Base-by-base conservation (phyloP, 2,329 filamentous ascomycete species). In the Colletotrichum brevisporum region DNA sequence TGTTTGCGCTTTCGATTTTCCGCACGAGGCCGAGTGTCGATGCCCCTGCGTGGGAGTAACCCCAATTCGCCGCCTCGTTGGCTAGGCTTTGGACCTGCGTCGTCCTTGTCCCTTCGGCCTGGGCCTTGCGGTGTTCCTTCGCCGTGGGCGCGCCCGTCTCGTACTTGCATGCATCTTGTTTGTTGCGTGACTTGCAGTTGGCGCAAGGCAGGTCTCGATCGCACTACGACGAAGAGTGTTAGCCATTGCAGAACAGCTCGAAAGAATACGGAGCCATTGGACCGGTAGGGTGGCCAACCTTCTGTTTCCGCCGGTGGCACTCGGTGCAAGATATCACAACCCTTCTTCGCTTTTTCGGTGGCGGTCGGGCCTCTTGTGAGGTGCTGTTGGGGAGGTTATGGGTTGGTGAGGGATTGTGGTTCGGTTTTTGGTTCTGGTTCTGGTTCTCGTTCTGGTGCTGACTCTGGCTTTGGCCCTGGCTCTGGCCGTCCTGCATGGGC, bases 281-380 rank as follows among this genome's bases (percentile, higher is more conserved):
- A 62, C 24, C 27, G 59, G 41, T 18, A 21, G 18, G 39, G 5
- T 26, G 43, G 62, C 24, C 51, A 63, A 62, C 86, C 83, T 89
- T 89, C 75, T 90, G 88, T 75, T 91, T 91, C 69, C 89, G 83
- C 70, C 89, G 82, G 77, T 91, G 89, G 72, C 89, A 91, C 75
- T 91, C 89, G 12, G 85, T 88, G 73, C 89, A 91, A 8, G 88
- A 90, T 66, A 91, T 88, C 52, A 90, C 87, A 50, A 88, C 82
- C 47, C 89, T 83, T 74, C 87, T 84, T 72, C 89, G 83, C 78
- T 90, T 90, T 64, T 86, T 83, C 5, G 84, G 83, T 18, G 84
- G 83, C 48, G 77, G 80, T 70, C 78, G 80, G 36, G 43, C 62
- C 26, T 67, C 67, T 52, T 66, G 55, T 16, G 55, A 50, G n/a